Evolutionary conservation across 176 grass and related monocot species (phyloP), one percentile per base, ranked within the genome.

Genomic region (Rhynchospora tenuis): DNA sequence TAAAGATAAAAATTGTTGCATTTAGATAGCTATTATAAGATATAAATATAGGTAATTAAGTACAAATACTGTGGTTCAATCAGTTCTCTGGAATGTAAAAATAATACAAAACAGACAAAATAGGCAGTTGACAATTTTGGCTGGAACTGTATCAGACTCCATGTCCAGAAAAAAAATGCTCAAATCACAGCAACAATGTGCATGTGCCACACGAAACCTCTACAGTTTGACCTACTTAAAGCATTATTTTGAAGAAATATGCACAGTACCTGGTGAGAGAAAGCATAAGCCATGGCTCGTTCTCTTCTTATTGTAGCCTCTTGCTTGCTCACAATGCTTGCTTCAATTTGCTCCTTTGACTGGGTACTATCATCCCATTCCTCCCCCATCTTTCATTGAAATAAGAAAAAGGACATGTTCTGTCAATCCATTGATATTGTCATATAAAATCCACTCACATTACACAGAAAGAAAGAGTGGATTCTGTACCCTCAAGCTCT

Each of bases 341-440:
- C 96, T 63, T 99, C 93, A 6, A 99, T 91, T 83, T 99, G 87
- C 83, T 99, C 89, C 69, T 89, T 99, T 66, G 96, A 90, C 42
- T 99, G 96, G 52, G 90, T 88, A 81, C 93, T 99, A 74, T 99
- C 96, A 19, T 99, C 93, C 96, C 96, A 99, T 45, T 95, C 87
- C 73, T 99, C 93, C 57, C 91, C 96, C 91, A 93, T 88, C 96
- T 99, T 84, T 56, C 58, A 88, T 80, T 33, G 73, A 85, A 78
- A 84, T 0, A n/a, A 69, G 66, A 73, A 80, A 56, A 61, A 59
- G 52, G 73, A 66, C 43, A 52, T 29, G 65, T 4, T 59, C n/a
- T 50, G 59, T n/a, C 44, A 71, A 83, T 57, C 0, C 59, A 80
- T 27, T 59, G 64, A 78, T 60, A 47, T 59, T 59, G 20, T 48